Conservation (phyloP, 108 stramenopile genomes). For the Cylindrotheca fusiformis region DNA sequence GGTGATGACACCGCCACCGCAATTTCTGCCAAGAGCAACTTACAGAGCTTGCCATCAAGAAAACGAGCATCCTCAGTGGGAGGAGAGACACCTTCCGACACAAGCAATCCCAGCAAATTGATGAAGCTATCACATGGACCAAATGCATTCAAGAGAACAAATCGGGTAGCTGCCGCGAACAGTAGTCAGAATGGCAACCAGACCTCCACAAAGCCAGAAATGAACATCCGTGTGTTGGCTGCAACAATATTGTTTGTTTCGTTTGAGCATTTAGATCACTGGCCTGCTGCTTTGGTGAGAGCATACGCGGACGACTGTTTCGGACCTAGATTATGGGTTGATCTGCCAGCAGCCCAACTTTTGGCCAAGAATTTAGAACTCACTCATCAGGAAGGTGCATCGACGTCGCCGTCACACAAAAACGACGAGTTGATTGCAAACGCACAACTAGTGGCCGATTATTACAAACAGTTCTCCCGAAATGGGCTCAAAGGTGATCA, state of each 20-base stretch:
- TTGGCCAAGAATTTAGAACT: slow-evolving; percentile 65
- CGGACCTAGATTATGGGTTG: slow-evolving; percentile 73
- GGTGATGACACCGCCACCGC: slow-evolving; percentile 13
- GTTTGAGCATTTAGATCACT: slow-evolving; percentile 65
- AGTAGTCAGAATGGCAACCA: not conserved
- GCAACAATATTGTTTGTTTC: slow-evolving; percentile 55
- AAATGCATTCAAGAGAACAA: slow-evolving; percentile 20
- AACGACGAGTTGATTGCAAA: slow-evolving; percentile 25
- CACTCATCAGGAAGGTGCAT: slow-evolving; percentile 24
- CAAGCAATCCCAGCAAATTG: slow-evolving; percentile 3
- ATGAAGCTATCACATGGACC: slow-evolving; percentile 23
- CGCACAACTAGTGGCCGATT: slow-evolving; percentile 32
- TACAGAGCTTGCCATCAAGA: slow-evolving; percentile 9
- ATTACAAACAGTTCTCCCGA: slow-evolving; percentile 7
- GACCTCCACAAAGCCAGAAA: slow-evolving; percentile 15
- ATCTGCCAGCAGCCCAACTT: slow-evolving; percentile 41
- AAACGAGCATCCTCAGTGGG: slow-evolving; percentile 19
- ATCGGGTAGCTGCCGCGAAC: not conserved
- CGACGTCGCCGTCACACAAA: not conserved
- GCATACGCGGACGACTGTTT: slow-evolving; percentile 75
- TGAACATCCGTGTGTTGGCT: slow-evolving; percentile 38
- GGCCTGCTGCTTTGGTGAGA: slow-evolving; percentile 61
- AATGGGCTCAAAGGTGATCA: not conserved
- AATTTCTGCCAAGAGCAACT: not conserved
- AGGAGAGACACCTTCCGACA: slow-evolving; percentile 3